Evolutionary conservation across 495 filamentous ascomycete genomes (phyloP), one percentile per base, ranked within the genome.

Genomic region (Penicillium cosmopolitanum): DNA sequence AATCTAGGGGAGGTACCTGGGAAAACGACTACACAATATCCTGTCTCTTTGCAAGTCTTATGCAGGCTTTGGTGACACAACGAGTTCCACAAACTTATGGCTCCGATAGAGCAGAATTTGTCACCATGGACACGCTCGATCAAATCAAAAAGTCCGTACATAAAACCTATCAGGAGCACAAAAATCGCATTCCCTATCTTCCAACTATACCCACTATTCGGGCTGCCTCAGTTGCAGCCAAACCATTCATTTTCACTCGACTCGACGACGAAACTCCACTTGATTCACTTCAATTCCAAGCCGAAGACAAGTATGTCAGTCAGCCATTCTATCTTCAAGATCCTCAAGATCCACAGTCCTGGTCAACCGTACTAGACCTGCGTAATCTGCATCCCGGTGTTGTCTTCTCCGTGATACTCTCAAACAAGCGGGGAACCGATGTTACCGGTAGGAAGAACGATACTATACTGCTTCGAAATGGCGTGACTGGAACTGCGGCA

Each of bases 321-420:
- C 50, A 59, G 15, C n/a, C 25, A 5, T 25, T 59, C 13, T 50
- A 54, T n/a, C 42, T 59, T 8, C 57, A 59, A 54, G 57, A 54
- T 40, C 31, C 5, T 7, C 18, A 54, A n/a, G 13, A 35, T 3
- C 25, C 50, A 1, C 50, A 38, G 21, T 25, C 35, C 6, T 59
- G 57, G 57, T 54, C 57, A 9, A 54, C 51, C 1, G 4, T 46
- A 4, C 28, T 58, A 38, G 51, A 59, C 42, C 50, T 59, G n/a
- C 25, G 51, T 8, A 48, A 54, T 18, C 33, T 59, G 18, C 57
- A 53, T 42, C 57, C 57, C 0, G 51, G 40, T 16, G 51, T 54
- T 28, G 57, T 59, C 1, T 59, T 59, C 33, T 59, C 57, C n/a
- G 57, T 52, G 1, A 59, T 59, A n/a, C 44, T 59, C 3, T 59